These are phyloP conservation scores for Xerocomellus intermedius DNA, from an alignment of 768 basidiomycete species.

Conservation along the genomic window DNA sequence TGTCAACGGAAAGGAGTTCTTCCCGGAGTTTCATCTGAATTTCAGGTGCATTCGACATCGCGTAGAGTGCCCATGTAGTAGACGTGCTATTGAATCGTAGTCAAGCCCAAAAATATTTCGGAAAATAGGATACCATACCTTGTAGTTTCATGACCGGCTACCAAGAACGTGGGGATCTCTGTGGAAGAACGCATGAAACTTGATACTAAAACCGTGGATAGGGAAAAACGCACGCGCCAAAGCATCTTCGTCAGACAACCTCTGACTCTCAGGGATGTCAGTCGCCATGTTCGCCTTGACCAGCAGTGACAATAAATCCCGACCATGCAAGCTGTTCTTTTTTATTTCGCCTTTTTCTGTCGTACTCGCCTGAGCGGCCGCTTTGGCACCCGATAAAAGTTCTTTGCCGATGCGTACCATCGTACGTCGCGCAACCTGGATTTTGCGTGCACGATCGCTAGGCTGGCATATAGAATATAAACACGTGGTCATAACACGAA, in stretches of 20 bases:
- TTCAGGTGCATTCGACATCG: conserved; percentile 46
- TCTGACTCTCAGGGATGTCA: conserved; percentile 53
- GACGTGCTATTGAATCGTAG: conserved; percentile 28
- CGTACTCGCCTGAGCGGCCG: conserved; percentile 26
- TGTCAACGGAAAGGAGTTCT: too few relatives aligned
- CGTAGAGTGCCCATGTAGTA: conserved; percentile 58
- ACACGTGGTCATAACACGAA: not conserved
- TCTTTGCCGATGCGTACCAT: conserved; percentile 52
- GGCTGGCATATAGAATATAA: conserved; percentile 16
- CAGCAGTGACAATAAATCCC: conserved; percentile 61
- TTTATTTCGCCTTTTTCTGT: conserved; percentile 30
- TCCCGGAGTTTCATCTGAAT: too few relatives aligned
- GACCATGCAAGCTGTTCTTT: conserved; percentile 32
- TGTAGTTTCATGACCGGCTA: too few relatives aligned
- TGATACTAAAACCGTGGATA: too few relatives aligned
- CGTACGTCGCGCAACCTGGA: conserved; percentile 35
- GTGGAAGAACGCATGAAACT: too few relatives aligned
- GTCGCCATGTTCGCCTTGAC: conserved; percentile 63
- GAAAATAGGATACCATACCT: too few relatives aligned
- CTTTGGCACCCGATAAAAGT: conserved; percentile 50
- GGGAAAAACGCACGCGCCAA: conserved; percentile 44
- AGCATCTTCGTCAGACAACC: conserved; percentile 63
- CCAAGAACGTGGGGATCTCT: too few relatives aligned
- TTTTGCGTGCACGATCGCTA: conserved; percentile 13
- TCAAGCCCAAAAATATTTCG: not conserved